A percentile compares a stretch with the other conserved stretches of the same genome.
Conservation (phyloP, 768 basidiomycete genomes). For the Boletus barrowsii region DNA sequence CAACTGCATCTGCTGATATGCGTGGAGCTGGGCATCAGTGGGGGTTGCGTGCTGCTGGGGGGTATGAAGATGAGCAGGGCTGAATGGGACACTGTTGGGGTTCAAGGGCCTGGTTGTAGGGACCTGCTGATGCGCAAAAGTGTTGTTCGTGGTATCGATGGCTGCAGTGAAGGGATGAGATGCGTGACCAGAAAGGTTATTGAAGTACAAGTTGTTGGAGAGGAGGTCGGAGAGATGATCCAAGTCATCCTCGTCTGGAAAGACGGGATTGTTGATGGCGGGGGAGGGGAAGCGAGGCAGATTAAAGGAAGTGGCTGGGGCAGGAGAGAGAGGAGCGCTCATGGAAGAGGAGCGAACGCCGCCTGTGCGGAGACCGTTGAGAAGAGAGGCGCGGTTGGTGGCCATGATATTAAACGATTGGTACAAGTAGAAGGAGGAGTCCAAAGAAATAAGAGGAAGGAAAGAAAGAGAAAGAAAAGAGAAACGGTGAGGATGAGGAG, state of each 20-base stretch:
- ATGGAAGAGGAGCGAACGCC: slow-evolving; percentile 77
- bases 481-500: not conserved
- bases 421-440: slow-evolving; percentile 14
- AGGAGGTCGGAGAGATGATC: slow-evolving; percentile 61
- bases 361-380: slow-evolving; percentile 85
- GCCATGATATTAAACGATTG: slow-evolving; percentile 38
- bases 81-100: slow-evolving; percentile 49
- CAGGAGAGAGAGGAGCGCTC: slow-evolving; percentile 63
- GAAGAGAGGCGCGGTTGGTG: slow-evolving; percentile 73
- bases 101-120: slow-evolving; percentile 50
- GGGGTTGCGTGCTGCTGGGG: slow-evolving; percentile 39
- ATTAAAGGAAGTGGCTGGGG: slow-evolving; percentile 60
- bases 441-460: slow-evolving; percentile 6
- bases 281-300: slow-evolving; percentile 50
- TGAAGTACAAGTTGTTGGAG: slow-evolving; percentile 50
- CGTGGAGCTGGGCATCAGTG: slow-evolving; percentile 52
- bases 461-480: slow-evolving; percentile 19
- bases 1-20: slow-evolving; percentile 74
- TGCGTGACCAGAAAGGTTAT: slow-evolving; percentile 34
- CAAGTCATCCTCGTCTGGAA: slow-evolving; percentile 51
- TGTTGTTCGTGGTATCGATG: slow-evolving; percentile 64
- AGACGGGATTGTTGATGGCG: slow-evolving; percentile 42
- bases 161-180: slow-evolving; percentile 58
- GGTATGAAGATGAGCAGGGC: slow-evolving; percentile 38
- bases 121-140: slow-evolving; percentile 63